These are phyloP conservation scores for Catharanthus roseus DNA, from an alignment of 257 asterid species.

Conservation along the genomic window DNA sequence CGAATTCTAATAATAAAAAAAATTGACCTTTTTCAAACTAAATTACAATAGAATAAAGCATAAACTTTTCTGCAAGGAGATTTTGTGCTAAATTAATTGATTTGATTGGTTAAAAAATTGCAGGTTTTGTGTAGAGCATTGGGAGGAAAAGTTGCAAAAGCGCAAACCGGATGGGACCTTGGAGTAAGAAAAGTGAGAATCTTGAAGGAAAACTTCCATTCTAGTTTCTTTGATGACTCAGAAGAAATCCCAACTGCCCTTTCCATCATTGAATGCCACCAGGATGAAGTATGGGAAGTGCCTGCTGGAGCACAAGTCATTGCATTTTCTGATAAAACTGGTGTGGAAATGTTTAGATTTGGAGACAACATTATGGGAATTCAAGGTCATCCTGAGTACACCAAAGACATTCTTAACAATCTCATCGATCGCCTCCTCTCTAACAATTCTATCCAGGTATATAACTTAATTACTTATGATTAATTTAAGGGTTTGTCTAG, in stretches of 20 bases:
- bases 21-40: too few species aligned
- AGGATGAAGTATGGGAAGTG: constrained; percentile 60
- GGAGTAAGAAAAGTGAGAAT: constrained; percentile 55
- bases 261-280: constrained; percentile 63
- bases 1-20: too few species aligned
- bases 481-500: too few species aligned
- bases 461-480: too few species aligned
- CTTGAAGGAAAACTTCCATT: constrained; percentile 32
- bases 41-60: too few species aligned
- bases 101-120: too few species aligned
- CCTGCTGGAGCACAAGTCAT: constrained; percentile 58
- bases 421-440: constrained; percentile 51
- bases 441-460: constrained; percentile 45
- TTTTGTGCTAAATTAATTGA: too few species aligned
- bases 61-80: too few species aligned
- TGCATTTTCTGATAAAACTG: constrained; percentile 56
- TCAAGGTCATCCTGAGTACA: too few species aligned
- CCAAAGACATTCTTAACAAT: constrained; percentile 56
- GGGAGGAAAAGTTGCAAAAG: constrained; percentile 63
- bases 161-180: constrained; percentile 67
- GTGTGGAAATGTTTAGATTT: constrained; percentile 69
- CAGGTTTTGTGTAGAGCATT: constrained; percentile 63
- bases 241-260: constrained; percentile 43
- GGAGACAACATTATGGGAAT: constrained; percentile 30
- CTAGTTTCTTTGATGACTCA: constrained; percentile 20